These are phyloP conservation scores for Plasmodium gallinaceum DNA, from an alignment of 169 alveolate species.

Conservation along the genomic window DNA sequence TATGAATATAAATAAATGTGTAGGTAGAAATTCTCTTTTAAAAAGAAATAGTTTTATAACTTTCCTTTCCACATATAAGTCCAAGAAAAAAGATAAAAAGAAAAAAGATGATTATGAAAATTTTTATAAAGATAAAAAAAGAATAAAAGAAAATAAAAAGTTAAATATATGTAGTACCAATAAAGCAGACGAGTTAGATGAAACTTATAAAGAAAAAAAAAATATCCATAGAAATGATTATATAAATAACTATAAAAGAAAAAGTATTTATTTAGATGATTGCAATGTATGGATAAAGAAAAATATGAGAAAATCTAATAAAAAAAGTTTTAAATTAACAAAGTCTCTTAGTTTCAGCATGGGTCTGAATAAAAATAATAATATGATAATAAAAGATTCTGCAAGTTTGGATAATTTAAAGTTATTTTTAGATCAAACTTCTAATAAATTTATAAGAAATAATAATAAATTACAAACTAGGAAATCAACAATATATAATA, in stretches of 20 bases:
- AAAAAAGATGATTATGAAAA: not conserved
- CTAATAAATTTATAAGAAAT: conserved; percentile 35
- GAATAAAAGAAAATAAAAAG: not conserved
- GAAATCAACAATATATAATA: conserved; percentile 38
- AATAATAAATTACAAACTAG: conserved; percentile 24
- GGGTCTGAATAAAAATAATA: conserved; percentile 4
- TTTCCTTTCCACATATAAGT: not conserved
- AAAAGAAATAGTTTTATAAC: conserved; percentile 36
- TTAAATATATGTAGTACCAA: not conserved
- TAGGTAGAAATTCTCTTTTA: not conserved
- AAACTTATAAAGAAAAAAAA: not conserved
- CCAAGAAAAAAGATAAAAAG: conserved; percentile 9
- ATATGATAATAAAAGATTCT: conserved; percentile 50
- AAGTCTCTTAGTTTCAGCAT: conserved; percentile 54
- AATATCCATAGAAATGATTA: not conserved
- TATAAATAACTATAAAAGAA: conserved; percentile 9
- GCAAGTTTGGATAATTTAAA: conserved; percentile 35
- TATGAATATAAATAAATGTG: conserved; percentile 1
- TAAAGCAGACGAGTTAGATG: not conserved
- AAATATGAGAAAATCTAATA: conserved; percentile 27
- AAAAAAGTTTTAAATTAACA: conserved; percentile 14
- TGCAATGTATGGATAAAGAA: conserved; percentile 67
- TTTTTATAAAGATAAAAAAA: not conserved
- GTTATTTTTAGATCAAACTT: conserved; percentile 18
- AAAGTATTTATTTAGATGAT: conserved; percentile 59